Evolutionary conservation across 345 rosid species (phyloP).

Genomic region (Dipteronia sinensis): DNA sequence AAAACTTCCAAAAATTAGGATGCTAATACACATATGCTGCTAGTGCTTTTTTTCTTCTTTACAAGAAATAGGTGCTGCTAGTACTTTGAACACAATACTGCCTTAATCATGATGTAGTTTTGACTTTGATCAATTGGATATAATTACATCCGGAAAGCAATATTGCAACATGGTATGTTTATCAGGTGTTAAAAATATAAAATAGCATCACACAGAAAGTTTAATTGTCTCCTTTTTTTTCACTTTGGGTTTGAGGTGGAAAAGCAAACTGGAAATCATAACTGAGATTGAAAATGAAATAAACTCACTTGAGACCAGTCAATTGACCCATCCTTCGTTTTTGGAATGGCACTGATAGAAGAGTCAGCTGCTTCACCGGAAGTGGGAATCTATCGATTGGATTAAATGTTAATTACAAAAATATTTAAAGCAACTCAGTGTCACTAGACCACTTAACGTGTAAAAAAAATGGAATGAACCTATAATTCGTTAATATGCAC

Average conservation of each 20-base stretch:
- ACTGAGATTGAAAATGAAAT: slow-evolving; percentile 9
- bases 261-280: background rate
- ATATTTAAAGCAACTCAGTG: background rate
- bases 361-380: slow-evolving; percentile 61
- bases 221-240: background rate
- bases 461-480: background rate
- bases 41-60: too few species aligned
- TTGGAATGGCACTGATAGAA: slow-evolving; percentile 64
- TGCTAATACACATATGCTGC: too few species aligned
- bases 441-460: background rate
- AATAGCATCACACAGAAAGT: background rate
- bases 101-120: too few species aligned
- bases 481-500: background rate
- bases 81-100: too few species aligned
- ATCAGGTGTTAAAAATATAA: background rate
- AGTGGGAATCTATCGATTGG: slow-evolving; percentile 69
- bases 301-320: slow-evolving; percentile 91
- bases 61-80: too few species aligned
- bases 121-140: too few species aligned
- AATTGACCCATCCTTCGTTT: slow-evolving; percentile 69
- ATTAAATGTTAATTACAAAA: slow-evolving; percentile 1
- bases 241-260: background rate
- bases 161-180: background rate
- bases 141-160: background rate
- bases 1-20: too few species aligned